phyloP scores from a whole-genome alignment of 164 flowering plant species.

The Vitis riparia region DNA sequence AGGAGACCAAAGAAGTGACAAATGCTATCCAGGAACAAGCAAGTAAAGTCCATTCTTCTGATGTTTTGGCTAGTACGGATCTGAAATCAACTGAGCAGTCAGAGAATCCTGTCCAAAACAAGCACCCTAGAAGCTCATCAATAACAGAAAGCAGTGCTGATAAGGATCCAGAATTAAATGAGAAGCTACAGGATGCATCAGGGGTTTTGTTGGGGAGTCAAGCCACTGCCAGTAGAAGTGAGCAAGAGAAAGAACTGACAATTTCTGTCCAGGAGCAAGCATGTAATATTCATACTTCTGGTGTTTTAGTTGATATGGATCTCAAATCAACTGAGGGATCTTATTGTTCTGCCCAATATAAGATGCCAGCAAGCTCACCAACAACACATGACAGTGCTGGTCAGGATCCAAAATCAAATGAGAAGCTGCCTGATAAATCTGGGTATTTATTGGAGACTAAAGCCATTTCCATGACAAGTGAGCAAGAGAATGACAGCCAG shows the following conservation, averaged over 20 bases:
- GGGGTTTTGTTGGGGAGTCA: conserved; percentile 5
- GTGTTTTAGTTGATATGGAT: no score
- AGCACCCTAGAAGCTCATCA: conserved; percentile 7
- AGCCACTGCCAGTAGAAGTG: no score
- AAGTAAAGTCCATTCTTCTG: no score
- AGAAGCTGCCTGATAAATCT: no score
- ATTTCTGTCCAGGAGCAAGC: conserved; percentile 3
- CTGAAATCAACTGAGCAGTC: no score
- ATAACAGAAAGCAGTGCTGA: conserved; percentile 1
- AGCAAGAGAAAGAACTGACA: no score
- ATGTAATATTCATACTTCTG: neutral
- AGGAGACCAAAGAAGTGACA: no score
- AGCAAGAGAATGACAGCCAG: no score
- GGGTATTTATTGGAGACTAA: no score
- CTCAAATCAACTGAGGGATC: neutral
- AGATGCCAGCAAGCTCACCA: conserved; percentile 5
- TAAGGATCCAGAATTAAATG: neutral
- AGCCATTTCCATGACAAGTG: no score
- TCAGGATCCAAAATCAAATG: neutral
- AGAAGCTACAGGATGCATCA: neutral
- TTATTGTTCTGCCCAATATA: conserved; percentile 4
- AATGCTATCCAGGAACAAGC: no score
- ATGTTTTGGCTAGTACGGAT: no score
- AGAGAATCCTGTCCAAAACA: conserved; percentile 8
- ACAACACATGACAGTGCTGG: conserved; percentile 2